Base-by-base conservation (phyloP, 2,329 filamentous ascomycete genomes). In the Neoascochyta sp. region DNA sequence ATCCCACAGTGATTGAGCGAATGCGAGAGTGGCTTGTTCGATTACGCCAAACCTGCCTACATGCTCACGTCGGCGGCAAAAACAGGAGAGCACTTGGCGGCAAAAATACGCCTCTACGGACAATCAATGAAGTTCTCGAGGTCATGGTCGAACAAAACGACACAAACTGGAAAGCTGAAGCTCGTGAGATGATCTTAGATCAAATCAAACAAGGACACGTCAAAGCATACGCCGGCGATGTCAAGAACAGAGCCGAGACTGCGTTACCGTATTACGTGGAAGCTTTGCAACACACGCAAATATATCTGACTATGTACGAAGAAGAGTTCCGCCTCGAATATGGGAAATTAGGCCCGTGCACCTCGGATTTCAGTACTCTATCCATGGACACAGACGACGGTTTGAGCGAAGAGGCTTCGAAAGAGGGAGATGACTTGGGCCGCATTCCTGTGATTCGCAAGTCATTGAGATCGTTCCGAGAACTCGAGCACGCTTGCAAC, bases 81-180 rank as follows among this genome's bases (percentile, higher is more conserved):
- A 83, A 82, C 44, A 71, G 81, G 9, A 75, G 74, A 39, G 74
- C 76, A 0, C 63, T 86, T 5, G 81, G 81, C 2, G 56, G 62
- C 12, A 71, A 75, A 24, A 77, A 72, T 27, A 80, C 76, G 0
- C 81, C 86, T 0, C 70, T 95, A 43, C 75, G 85, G 9, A 93
- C 89, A 1, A 82, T 95, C 2, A 76, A 81, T 11, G 86, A 96
- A 60, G 90, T 96, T 1, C 69, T 98, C 8, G 81, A 87, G 43
- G 80, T 82, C 4, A 95, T 98, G 90, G 82, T 95, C 35, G 87
- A 95, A 32, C 81, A 90, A 52, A 88, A 83, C 23, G 84, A 90
- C 34, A 69, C 68, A 5, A 57, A 65, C 1, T 75, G 90, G 34
- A 76, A 81, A 29, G 64, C 73, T 0, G 81, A 90, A 35, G 81